These are phyloP conservation scores for Phyllosticta citriasiana DNA, from an alignment of 2,329 filamentous ascomycete genomes.

Conservation along the genomic window DNA sequence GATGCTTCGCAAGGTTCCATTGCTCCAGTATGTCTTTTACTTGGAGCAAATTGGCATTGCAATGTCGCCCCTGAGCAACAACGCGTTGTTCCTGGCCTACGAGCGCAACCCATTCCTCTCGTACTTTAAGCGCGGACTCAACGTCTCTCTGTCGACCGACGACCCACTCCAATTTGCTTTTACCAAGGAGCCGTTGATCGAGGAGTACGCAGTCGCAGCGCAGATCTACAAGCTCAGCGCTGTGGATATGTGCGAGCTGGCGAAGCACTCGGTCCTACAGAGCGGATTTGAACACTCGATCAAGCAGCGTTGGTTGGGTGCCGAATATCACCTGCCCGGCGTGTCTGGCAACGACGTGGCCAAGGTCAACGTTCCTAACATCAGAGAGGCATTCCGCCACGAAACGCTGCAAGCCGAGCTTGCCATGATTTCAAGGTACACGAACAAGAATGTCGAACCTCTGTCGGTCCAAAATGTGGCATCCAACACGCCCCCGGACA, in stretches of 20 bases:
- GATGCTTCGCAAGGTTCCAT: conserved; percentile 80
- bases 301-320: conserved; percentile 86
- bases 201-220: conserved; percentile 94
- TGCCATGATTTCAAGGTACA: conserved; percentile 52
- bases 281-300: conserved; percentile 84
- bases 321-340: conserved; percentile 66
- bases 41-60: conserved; percentile 96
- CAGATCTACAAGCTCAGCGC: conserved; percentile 97
- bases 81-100: conserved; percentile 90
- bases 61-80: conserved; percentile 99
- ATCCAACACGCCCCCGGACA: conserved; percentile 22
- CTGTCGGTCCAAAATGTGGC: conserved; percentile 27
- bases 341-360: conserved; percentile 82
- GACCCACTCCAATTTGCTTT: conserved; percentile 97
- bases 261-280: conserved; percentile 90
- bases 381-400: conserved; percentile 80
- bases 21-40: conserved; percentile 96
- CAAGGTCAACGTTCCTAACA: conserved; percentile 93
- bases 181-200: conserved; percentile 94
- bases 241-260: conserved; percentile 97
- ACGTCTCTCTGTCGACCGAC: conserved; percentile 92
- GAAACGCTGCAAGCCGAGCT: conserved; percentile 78
- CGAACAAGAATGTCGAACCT: conserved; percentile 23
- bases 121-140: conserved; percentile 90
- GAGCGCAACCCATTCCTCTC: conserved; percentile 93